Conservation (phyloP, 352 stramenopile species). For the Phytophthora chlamydospora region DNA sequence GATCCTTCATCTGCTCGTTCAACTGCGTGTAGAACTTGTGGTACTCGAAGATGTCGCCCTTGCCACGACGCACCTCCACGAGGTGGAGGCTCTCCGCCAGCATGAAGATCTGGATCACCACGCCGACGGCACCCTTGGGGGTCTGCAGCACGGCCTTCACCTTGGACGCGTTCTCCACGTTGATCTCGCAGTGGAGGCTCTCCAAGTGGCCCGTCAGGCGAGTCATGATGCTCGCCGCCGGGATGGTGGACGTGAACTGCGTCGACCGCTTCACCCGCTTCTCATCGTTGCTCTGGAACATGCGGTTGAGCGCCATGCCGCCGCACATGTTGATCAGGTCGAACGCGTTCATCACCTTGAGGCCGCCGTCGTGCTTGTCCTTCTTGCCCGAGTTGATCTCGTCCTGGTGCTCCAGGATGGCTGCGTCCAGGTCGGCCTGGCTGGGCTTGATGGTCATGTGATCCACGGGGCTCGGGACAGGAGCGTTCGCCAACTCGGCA, state of each 20-base stretch:
- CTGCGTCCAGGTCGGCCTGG: slow-evolving; percentile 81
- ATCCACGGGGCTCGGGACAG: slow-evolving; percentile 29
- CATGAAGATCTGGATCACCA: slow-evolving; percentile 92
- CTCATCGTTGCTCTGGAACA: slow-evolving; percentile 90
- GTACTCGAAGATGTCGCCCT: slow-evolving; percentile 93
- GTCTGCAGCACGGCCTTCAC: slow-evolving; percentile 88
- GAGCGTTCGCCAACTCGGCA: slow-evolving; percentile 19
- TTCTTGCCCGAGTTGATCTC: slow-evolving; percentile 76
- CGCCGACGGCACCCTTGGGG: slow-evolving; percentile 86
- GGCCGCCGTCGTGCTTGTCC: slow-evolving; percentile 59
- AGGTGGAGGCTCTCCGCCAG: slow-evolving; percentile 85
- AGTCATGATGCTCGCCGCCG: slow-evolving; percentile 77
- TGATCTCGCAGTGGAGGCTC: slow-evolving; percentile 81
- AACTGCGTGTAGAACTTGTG: slow-evolving; percentile 92
- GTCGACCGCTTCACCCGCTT: slow-evolving; percentile 87
- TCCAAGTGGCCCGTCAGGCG: slow-evolving; percentile 80
- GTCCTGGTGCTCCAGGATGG: slow-evolving; percentile 84
- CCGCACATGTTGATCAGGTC: slow-evolving; percentile 94
- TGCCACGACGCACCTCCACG: slow-evolving; percentile 89
- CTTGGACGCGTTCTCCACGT: slow-evolving; percentile 79
- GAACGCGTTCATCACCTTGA: slow-evolving; percentile 93
- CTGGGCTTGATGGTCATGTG: slow-evolving; percentile 82
- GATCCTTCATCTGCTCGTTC: slow-evolving; percentile 88
- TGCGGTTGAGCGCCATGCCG: slow-evolving; percentile 90
- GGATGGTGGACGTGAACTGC: slow-evolving; percentile 88